phyloP scores from a whole-genome alignment of 805 yeast species.

The Metschnikowia vanudenii region DNA sequence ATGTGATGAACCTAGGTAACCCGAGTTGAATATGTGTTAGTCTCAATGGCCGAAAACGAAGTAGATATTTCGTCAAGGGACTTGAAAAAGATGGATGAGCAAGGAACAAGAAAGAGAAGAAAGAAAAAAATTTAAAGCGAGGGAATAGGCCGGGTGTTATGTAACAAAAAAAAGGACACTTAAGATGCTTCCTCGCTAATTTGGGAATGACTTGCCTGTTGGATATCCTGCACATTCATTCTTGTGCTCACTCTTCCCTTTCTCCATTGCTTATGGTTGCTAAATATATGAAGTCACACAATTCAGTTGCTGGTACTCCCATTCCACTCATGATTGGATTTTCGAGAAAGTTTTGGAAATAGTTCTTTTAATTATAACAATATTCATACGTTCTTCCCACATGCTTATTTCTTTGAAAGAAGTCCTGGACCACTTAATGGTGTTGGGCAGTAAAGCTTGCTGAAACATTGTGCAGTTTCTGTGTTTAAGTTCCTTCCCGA shows the following conservation, averaged over 20 bases:
- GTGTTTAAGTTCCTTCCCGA: slow-evolving; percentile 10
- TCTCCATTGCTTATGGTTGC: slow-evolving; percentile 15
- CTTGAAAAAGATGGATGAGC: neutral
- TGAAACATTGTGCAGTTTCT: slow-evolving; percentile 11
- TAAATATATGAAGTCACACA: slow-evolving; percentile 4
- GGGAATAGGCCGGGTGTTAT: slow-evolving; percentile 25
- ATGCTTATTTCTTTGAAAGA: neutral
- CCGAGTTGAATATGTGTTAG: neutral
- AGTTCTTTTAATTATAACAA: neutral
- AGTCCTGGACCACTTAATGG: neutral
- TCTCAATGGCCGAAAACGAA: neutral
- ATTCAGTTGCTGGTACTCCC: too few relatives aligned
- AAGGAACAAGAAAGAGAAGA: neutral
- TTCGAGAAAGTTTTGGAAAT: too few relatives aligned
- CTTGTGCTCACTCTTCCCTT: slow-evolving; percentile 13
- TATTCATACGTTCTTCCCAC: too few relatives aligned
- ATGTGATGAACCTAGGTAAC: neutral
- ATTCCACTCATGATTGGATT: neutral
- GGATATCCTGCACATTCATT: slow-evolving; percentile 10
- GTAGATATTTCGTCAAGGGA: neutral
- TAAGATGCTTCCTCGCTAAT: slow-evolving; percentile 12
- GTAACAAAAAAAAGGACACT: slow-evolving; percentile 12
- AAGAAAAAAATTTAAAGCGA: slow-evolving; percentile 28
- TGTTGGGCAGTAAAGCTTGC: slow-evolving; percentile 4
- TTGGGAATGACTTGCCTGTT: slow-evolving; percentile 20